A percentile compares a stretch with the other conserved stretches of the same genome.
Evolutionary conservation across 805 yeast genomes (phyloP).

Genomic region (Saturnispora ahearnii): DNA sequence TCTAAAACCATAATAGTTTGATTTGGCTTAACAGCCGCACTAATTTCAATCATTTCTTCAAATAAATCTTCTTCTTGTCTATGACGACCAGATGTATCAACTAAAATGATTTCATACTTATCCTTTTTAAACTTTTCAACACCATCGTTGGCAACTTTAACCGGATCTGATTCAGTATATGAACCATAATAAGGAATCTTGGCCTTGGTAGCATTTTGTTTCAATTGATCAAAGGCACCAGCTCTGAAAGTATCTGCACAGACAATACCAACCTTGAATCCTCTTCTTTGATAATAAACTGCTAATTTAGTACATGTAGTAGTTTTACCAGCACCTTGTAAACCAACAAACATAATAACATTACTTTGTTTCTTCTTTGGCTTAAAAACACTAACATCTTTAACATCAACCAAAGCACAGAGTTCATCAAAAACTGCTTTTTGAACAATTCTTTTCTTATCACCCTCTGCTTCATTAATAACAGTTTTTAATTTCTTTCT

Average conservation of each 20-base stretch:
- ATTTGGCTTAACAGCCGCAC: constrained; percentile 80
- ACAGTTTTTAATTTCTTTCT: constrained; percentile 61
- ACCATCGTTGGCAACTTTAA: constrained; percentile 83
- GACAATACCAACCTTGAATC: constrained; percentile 89
- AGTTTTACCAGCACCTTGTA: constrained; percentile 98
- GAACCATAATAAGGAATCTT: constrained; percentile 92
- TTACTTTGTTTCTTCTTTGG: constrained; percentile 76
- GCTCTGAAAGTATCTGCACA: constrained; percentile 99
- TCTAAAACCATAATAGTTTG: constrained; percentile 97
- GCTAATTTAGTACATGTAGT: constrained; percentile 96
- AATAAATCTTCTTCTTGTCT: constrained; percentile 88
- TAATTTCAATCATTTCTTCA: constrained; percentile 90
- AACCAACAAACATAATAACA: constrained; percentile 94
- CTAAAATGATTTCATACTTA: constrained; percentile 86
- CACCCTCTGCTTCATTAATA: constrained; percentile 50
- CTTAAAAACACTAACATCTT: constrained; percentile 40
- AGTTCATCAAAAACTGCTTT: constrained; percentile 93
- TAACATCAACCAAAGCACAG: constrained; percentile 73
- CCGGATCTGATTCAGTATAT: constrained; percentile 93
- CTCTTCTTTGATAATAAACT: constrained; percentile 85
- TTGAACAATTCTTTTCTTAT: constrained; percentile 74
- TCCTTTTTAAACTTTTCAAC: constrained; percentile 85
- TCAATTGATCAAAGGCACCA: constrained; percentile 97
- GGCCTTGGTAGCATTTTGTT: constrained; percentile 94
- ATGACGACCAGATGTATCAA: constrained; percentile 97